Evolutionary conservation across 805 yeast species (phyloP), one percentile per base, ranked within the genome.

Genomic region (Hanseniaspora valbyensis): DNA sequence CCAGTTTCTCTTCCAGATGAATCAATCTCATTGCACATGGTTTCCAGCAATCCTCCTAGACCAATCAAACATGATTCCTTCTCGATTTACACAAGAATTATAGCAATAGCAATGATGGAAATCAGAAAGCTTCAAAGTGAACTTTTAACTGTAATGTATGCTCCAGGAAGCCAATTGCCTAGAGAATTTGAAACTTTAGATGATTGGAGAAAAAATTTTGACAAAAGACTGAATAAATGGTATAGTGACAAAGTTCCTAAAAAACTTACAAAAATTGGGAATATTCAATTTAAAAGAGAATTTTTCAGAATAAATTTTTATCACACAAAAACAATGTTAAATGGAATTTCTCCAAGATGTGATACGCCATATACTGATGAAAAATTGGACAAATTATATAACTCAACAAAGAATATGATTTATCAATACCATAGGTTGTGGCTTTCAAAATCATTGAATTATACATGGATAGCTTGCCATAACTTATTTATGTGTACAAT

Each of bases 381-480:
- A 12, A 85, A 85, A 40, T 75, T 76, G 56, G 57, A 70, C 33
- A 71, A 73, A 39, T 76, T 86, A 12, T 72, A 76, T 10, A 78
- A 75, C 24, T 76, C 89, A 0, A 76, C 92, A 1, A 75, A 74
- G 56, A 81, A 80, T 40, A 74, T 86, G 32, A 80, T 87, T 49
- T 66, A 70, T 30, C 73, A 80, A 28, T 88, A 84, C 61, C 67
- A 73, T 44, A 75, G 74, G 46, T 66, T 88, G 34, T 75, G 74
- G 56, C 63, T 68, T n/a, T 71, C 71, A 26, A 75, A 75, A 57
- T 69, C 76, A 42, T 73, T 87, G 53, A 86, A 86, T 63, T 88
- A 84, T 64, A 85, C 95, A 0, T 88, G 96, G 96, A 89, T 88
- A 1, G 92, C 94, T 0, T 89, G 86, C 2, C 95, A 87, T 62